These are phyloP conservation scores for Ramaria sp. DNA, from an alignment of 768 basidiomycete genomes.

Conservation along the genomic window DNA sequence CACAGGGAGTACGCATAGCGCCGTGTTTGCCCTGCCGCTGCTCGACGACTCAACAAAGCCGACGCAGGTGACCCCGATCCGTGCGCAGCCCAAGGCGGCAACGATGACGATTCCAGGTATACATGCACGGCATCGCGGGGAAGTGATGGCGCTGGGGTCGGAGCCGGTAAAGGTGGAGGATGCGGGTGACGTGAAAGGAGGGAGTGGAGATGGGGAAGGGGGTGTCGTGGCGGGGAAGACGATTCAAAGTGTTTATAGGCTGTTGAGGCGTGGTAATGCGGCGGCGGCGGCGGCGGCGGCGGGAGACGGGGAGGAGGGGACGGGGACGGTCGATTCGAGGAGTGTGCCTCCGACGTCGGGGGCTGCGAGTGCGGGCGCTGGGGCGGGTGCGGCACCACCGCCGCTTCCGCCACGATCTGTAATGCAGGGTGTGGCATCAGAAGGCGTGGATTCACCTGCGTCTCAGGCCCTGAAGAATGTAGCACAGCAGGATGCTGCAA, in stretches of 20 bases:
- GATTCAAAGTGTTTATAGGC: slow-evolving; percentile 59
- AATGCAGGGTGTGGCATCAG: slow-evolving; percentile 16
- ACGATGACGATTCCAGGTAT: slow-evolving; percentile 85
- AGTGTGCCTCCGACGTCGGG: not conserved
- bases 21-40: not conserved
- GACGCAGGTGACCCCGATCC: slow-evolving; percentile 35
- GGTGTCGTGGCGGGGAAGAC: slow-evolving; percentile 16
- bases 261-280: slow-evolving; percentile 24
- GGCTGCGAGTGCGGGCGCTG: not conserved
- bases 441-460: slow-evolving; percentile 28
- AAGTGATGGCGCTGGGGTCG: slow-evolving; percentile 79
- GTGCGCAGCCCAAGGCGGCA: slow-evolving; percentile 67
- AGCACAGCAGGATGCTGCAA: slow-evolving; percentile 23
- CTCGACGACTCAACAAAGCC: not conserved
- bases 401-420: not conserved
- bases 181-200: slow-evolving; percentile 2
- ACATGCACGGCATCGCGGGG: slow-evolving; percentile 73
- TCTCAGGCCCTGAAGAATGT: slow-evolving; percentile 50
- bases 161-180: slow-evolving; percentile 36
- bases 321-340: slow-evolving; percentile 10
- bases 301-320: not conserved
- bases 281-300: not conserved
- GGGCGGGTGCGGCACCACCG: slow-evolving; percentile 11
- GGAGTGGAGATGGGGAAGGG: slow-evolving; percentile 23
- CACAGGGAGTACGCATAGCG: not conserved